Percentiles rank a stretch among this genome's conserved stretches.
Conservation (phyloP, 2,329 filamentous ascomycete species). For the Beauveria sp. region DNA sequence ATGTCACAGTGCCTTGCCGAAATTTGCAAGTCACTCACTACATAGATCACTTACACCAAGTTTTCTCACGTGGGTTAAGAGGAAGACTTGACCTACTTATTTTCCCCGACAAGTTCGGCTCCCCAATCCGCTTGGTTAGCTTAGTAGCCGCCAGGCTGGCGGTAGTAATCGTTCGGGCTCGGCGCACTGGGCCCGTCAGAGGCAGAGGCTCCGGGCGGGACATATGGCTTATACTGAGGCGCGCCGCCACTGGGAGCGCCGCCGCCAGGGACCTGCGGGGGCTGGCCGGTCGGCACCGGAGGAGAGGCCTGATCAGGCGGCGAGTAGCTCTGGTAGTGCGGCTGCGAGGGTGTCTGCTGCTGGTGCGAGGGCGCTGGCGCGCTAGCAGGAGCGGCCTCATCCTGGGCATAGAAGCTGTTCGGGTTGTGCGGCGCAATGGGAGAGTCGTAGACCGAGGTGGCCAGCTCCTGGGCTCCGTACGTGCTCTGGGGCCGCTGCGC, state of each 20-base stretch:
- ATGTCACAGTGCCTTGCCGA: not conserved
- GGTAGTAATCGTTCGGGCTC: slow-evolving; percentile 49
- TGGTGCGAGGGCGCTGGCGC: slow-evolving; percentile 18
- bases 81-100: not conserved
- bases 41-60: not conserved
- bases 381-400: slow-evolving; percentile 30
- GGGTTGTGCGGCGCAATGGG: slow-evolving; percentile 52
- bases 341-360: slow-evolving; percentile 21
- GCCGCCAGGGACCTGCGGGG: slow-evolving; percentile 22
- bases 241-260: slow-evolving; percentile 21
- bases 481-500: slow-evolving; percentile 57
- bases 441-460: slow-evolving; percentile 70
- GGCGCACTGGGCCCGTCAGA: slow-evolving; percentile 40
- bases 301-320: slow-evolving; percentile 32
- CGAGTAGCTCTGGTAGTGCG: slow-evolving; percentile 37
- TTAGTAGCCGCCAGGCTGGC: slow-evolving; percentile 33
- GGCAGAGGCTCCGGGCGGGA: slow-evolving; percentile 33
- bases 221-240: slow-evolving; percentile 54
- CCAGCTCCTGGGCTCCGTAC: slow-evolving; percentile 68
- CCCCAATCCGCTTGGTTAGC: too few relatives aligned
- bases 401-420: slow-evolving; percentile 33
- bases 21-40: not conserved
- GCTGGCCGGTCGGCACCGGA: slow-evolving; percentile 31
- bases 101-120: not conserved
- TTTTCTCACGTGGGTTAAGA: not conserved